Evolutionary conservation across 331 rosid species (phyloP), one percentile per base, ranked within the genome.

Genomic region (Dryas integrifolia): DNA sequence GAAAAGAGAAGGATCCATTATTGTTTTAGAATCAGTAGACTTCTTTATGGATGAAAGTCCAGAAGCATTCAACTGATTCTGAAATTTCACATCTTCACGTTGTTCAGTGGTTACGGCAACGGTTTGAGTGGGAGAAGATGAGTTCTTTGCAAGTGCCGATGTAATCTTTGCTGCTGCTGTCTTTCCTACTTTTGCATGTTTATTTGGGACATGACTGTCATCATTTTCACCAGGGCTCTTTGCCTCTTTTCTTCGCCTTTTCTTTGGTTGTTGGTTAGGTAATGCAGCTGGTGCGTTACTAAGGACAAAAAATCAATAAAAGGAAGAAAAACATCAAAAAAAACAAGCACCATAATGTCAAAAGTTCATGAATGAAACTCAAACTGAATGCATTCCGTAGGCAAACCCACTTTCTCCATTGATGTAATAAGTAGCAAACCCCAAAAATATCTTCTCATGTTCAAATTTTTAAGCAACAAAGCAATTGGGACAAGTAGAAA

Each of bases 191-290:
- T 87, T 92, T 72, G 74, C 83, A 47, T 75, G 91, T 76, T 90
- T 89, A 76, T 73, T 87, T 81, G 92, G 73, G 74, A 77, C 80
- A 53, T 67, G 87, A 62, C 68, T 80, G 47, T 83, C 90, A 60
- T 82, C 81, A 72, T 72, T 86, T 69, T 82, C 90, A 60, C 89
- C 85, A 71, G 82, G 85, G 62, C 86, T 85, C 87, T 89, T 91
- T 65, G 70, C 79, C 61, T 95, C 98, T 85, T 90, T 95, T 83
- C 90, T 85, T 84, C 98, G 88, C 78, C 97, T 92, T 86, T 92
- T 92, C 89, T 92, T 92, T 77, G 91, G 95, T 82, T 89, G 98
- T 77, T 88, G 99, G 58, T 81, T 90, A 69, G 98, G 96, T 62
- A 83, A 80, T 74, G 57, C 89, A 74, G 85, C 69, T 58, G 96